These are phyloP conservation scores for Russula vinacea DNA, from an alignment of 768 basidiomycete genomes.

Conservation along the genomic window DNA sequence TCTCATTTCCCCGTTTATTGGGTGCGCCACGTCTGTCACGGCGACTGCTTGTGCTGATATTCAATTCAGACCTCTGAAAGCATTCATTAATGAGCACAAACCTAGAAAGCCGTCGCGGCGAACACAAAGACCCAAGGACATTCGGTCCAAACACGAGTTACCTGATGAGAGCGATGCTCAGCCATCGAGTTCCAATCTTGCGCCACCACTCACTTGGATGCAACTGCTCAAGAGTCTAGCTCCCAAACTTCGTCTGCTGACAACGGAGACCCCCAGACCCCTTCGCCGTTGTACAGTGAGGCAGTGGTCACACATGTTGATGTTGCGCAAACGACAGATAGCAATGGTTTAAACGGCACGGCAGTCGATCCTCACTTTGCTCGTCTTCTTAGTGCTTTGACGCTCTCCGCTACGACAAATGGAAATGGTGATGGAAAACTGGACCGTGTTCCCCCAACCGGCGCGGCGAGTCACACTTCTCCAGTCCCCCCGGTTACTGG, in stretches of 20 bases:
- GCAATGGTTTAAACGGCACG: conserved; percentile 35
- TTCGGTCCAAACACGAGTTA: conserved; percentile 24
- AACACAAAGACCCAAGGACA: conserved; percentile 33
- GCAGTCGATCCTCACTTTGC: conserved; percentile 69
- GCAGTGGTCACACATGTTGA: conserved; percentile 38
- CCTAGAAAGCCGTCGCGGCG: conserved; percentile 49
- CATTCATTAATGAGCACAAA: conserved; percentile 63
- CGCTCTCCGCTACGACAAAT: conserved; percentile 46
- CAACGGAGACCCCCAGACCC: conserved; percentile 59
- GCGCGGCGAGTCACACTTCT: not conserved
- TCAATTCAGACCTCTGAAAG: conserved; percentile 54
- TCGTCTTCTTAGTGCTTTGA: conserved; percentile 58
- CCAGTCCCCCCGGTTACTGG: not conserved
- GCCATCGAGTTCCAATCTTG: conserved; percentile 26
- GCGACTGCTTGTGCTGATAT: conserved; percentile 23
- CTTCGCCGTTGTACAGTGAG: conserved; percentile 56
- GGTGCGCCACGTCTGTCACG: conserved; percentile 40
- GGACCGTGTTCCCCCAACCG: not conserved
- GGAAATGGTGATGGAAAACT: not conserved
- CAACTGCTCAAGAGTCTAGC: conserved; percentile 55
- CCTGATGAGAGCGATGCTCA: conserved; percentile 36
- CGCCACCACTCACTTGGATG: conserved; percentile 36
- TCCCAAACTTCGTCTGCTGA: conserved; percentile 63
- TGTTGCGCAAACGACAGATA: conserved; percentile 37
- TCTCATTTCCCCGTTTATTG: conserved; percentile 91